Base-by-base conservation (phyloP, 768 basidiomycete genomes). In the Russula virescens region DNA sequence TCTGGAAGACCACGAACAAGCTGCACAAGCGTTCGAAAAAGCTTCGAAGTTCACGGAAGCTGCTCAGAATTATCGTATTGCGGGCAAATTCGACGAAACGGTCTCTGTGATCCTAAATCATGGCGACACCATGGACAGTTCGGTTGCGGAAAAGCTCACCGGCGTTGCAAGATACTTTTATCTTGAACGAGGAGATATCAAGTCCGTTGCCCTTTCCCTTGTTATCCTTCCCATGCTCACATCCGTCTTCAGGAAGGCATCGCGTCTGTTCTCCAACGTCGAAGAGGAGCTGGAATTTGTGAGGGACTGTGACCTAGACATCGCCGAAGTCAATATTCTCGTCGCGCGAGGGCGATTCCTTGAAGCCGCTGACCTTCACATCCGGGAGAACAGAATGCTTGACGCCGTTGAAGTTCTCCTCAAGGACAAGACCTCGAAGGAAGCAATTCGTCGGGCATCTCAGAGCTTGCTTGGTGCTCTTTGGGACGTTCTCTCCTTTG, bases 241-340 rank as follows among this genome's bases (percentile, higher is more conserved):
- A 9, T 14, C 19, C 6, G 47, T 53, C 43, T 60, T 14, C 65
- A 87, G 86, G 43, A 74, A 78, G 68, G 78, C 78, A n/a, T 58
- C 73, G 49, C 60, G 68, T 9, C 69, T 88, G 1, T 89, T 88
- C 62, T 62, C 71, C 0, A 74, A 77, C 1, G 68, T 74, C 0
- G 82, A 88, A 25, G 83, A 86, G 26, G 77, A 77, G 28, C 62
- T 85, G n/a, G 78, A 80, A 51, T 88, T 83, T 62, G 75, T 83
- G 11, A 79, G 83, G 49, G 78, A 82, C 6, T 77, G 78, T 50
- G 80, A 79, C 49, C 73, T 88, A 19, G 81, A 84, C 68, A 66
- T 77, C 19, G 79, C 80, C 13, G 80, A 75, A 10, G 79, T 79
- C 0, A 71, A 71, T 0, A 68, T 88, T 4, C 74, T 85, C 13